Evolutionary conservation across 139 green algal genomes (phyloP).

Genomic region (Closterium sp.): DNA sequence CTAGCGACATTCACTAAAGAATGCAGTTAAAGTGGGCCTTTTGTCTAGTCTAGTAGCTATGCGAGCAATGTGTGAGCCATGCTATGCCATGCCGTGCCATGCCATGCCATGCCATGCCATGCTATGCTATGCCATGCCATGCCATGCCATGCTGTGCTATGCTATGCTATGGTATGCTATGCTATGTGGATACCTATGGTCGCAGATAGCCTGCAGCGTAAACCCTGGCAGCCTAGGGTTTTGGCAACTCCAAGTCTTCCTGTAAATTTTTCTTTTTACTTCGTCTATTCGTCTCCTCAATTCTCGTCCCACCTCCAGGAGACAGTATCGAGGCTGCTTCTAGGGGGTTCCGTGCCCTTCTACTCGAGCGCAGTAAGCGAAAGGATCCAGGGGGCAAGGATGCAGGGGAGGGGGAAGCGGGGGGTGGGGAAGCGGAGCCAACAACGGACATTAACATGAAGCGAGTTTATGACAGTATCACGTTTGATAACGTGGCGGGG

Average conservation of each 20-base stretch:
- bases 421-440: neutral
- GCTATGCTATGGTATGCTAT: no score
- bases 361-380: neutral
- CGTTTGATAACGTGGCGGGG: constrained; percentile 26
- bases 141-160: neutral
- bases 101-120: neutral
- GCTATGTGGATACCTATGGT: no score
- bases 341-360: neutral
- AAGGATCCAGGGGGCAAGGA: neutral
- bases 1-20: no score
- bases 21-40: no score
- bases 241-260: neutral
- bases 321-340: neutral
- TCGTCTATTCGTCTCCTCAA: no score
- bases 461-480: constrained; percentile 21
- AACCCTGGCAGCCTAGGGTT: neutral
- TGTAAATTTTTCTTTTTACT: neutral
- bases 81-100: neutral
- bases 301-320: neutral
- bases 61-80: neutral
- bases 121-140: neutral
- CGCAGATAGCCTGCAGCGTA: neutral
- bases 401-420: neutral
- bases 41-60: no score
- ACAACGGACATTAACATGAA: constrained; percentile 17